phyloP scores from a whole-genome alignment of 2,329 filamentous ascomycete species.

The Dothistroma septosporum region DNA sequence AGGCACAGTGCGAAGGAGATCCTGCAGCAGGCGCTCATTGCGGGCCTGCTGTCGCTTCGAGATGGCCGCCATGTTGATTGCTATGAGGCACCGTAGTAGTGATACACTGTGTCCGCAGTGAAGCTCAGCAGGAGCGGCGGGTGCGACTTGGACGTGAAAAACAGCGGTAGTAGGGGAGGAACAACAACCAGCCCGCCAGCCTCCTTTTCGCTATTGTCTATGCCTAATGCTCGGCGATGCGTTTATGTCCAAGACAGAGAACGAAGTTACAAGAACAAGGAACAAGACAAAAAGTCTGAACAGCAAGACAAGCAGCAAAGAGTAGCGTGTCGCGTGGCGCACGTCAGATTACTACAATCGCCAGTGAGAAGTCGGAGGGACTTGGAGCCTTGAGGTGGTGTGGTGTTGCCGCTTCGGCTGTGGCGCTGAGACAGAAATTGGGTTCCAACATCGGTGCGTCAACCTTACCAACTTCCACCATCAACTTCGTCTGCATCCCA shows the following conservation, averaged over 20 bases:
- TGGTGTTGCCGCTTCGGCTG: neutral
- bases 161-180: neutral
- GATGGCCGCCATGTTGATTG: conserved; percentile 61
- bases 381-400: neutral
- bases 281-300: neutral
- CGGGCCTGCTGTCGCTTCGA: conserved; percentile 97
- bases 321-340: neutral
- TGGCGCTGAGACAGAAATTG: neutral
- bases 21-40: conserved; percentile 87
- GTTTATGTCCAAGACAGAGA: neutral
- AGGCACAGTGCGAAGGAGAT: conserved; percentile 75
- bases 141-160: neutral
- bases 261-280: neutral
- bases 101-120: conserved; percentile 1
- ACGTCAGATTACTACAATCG: neutral
- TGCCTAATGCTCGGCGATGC: neutral
- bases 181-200: neutral
- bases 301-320: neutral
- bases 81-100: neutral
- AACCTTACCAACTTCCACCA: neutral
- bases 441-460: neutral
- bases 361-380: neutral
- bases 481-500: neutral
- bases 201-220: neutral
- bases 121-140: neutral